Evolutionary conservation across 352 stramenopile species (phyloP).

Genomic region (Globisporangium cystogenes): DNA sequence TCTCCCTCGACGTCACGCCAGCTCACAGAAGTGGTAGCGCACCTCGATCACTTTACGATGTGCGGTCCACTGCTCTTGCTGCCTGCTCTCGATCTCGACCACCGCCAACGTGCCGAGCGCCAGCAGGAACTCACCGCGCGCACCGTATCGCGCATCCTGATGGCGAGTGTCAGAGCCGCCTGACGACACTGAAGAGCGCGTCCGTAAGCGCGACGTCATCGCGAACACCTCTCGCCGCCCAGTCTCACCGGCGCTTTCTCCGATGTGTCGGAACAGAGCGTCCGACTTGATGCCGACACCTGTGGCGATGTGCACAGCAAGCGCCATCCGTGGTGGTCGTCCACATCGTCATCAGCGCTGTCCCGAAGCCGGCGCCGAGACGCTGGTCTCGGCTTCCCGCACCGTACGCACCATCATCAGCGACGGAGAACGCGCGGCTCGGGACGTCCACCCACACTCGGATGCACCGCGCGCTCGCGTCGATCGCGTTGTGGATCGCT

Average conservation of each 20-base stretch:
- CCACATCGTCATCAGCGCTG: no score
- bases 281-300: slow-evolving; percentile 55
- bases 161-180: background rate
- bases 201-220: background rate
- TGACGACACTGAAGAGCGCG: background rate
- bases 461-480: slow-evolving; percentile 49
- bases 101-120: slow-evolving; percentile 31
- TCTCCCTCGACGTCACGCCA: background rate
- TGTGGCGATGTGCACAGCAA: slow-evolving; percentile 8
- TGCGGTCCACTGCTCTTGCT: slow-evolving; percentile 43
- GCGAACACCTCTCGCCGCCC: background rate
- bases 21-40: background rate
- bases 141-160: slow-evolving; percentile 25
- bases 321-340: background rate
- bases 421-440: slow-evolving; percentile 44
- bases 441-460: slow-evolving; percentile 34
- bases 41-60: slow-evolving; percentile 71
- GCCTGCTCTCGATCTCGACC: slow-evolving; percentile 65
- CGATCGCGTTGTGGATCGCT: slow-evolving; percentile 77
- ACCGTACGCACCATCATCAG: slow-evolving; percentile 59
- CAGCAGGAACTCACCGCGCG: slow-evolving; percentile 44
- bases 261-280: slow-evolving; percentile 41
- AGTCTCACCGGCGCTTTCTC: slow-evolving; percentile 34
- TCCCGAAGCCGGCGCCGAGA: no score
- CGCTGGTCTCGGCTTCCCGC: background rate